Percentiles rank a stretch among this genome's conserved stretches.
phyloP scores from a whole-genome alignment of 176 grass and related monocot genomes.

The Hordeum marinum region DNA sequence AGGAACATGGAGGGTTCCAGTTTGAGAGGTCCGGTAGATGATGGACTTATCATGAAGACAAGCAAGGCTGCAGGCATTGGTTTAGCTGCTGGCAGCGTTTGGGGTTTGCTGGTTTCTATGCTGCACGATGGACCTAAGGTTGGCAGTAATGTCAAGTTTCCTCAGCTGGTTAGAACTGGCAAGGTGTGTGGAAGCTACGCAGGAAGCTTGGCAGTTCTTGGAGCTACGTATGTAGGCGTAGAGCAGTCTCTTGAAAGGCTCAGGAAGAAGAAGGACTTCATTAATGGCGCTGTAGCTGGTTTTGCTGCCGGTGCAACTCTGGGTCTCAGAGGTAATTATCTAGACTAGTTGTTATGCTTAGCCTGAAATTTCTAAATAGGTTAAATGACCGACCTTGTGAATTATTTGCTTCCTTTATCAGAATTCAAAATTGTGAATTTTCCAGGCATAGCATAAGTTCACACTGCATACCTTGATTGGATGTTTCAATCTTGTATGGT shows the following conservation, averaged over 20 bases:
- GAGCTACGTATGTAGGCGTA: conserved; percentile 39
- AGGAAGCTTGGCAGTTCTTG: conserved; percentile 26
- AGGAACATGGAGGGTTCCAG: conserved; percentile 35
- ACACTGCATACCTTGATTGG: neutral
- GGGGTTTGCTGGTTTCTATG: conserved; percentile 30
- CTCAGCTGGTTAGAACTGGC: conserved; percentile 32
- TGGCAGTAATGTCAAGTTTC: conserved; percentile 30
- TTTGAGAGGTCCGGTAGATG: neutral
- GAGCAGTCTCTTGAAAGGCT: conserved; percentile 44
- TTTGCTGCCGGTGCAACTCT: conserved; percentile 47
- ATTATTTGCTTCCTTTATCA: neutral
- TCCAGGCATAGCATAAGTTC: neutral
- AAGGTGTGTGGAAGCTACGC: conserved; percentile 43
- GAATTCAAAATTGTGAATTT: neutral
- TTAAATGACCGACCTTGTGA: neutral
- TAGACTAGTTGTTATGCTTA: neutral
- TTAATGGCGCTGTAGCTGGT: conserved; percentile 52
- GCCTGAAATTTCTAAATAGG: neutral
- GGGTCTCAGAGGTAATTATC: conserved; percentile 45
- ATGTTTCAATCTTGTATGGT: neutral
- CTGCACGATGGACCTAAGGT: conserved; percentile 27
- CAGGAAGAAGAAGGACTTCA: conserved; percentile 50
- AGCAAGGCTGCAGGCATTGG: conserved; percentile 30
- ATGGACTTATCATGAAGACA: conserved; percentile 10
- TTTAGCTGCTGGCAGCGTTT: conserved; percentile 39